Conservation (phyloP, 768 basidiomycete species). For the Tricholoma terreum region DNA sequence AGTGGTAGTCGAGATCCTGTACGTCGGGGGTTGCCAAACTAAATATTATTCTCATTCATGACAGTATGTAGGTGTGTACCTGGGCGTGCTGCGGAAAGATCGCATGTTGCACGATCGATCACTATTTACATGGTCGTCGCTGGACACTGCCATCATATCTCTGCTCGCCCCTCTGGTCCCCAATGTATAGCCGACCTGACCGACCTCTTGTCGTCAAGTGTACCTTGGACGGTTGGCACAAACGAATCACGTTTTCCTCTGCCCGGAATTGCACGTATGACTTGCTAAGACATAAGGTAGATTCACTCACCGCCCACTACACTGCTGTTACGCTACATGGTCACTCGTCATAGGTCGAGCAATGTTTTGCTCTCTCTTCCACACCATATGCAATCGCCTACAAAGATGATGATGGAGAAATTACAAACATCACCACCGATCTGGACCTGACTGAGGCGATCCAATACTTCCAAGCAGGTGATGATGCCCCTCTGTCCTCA, state of each 20-base stretch:
- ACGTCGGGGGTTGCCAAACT: no score
- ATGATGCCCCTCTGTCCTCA: conserved; percentile 69
- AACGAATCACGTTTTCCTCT: conserved; percentile 76
- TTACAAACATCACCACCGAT: conserved; percentile 63
- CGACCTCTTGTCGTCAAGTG: conserved; percentile 83
- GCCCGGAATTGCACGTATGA: conserved; percentile 79
- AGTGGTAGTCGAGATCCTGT: neutral
- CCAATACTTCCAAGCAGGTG: conserved; percentile 79
- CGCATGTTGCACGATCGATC: neutral
- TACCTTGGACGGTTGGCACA: conserved; percentile 67
- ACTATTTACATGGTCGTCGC: neutral
- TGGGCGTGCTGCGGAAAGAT: conserved; percentile 12
- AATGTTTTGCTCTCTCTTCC: conserved; percentile 74
- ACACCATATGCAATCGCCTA: conserved; percentile 74
- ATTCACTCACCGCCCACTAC: conserved; percentile 17
- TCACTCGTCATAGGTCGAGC: conserved; percentile 60
- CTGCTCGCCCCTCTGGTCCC: conserved; percentile 3
- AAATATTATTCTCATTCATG: no score
- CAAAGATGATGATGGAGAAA: conserved; percentile 86
- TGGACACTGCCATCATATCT: neutral
- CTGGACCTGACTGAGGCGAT: conserved; percentile 83
- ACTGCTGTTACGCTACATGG: neutral
- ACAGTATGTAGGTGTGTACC: neutral
- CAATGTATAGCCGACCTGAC: conserved; percentile 55
- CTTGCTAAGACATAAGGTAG: conserved; percentile 68